Conservation (phyloP, 345 rosid genomes). For the Lepidium aucheri region DNA sequence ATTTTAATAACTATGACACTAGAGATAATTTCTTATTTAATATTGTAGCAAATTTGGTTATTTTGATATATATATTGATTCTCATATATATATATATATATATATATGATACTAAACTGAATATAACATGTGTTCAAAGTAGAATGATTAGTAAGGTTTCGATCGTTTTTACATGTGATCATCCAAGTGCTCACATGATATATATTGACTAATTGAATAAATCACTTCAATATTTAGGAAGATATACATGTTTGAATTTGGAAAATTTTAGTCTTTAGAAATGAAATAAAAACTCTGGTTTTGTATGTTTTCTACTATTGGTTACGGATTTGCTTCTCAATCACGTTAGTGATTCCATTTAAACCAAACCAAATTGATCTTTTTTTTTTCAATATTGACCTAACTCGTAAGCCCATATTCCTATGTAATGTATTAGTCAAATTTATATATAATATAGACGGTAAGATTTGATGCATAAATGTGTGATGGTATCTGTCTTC, state of each 20-base stretch:
- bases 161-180: neutral
- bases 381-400: too few relatives aligned
- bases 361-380: neutral
- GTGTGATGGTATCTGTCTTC: too few relatives aligned
- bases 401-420: too few relatives aligned
- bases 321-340: too few relatives aligned
- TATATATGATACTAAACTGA: neutral
- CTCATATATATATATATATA: neutral
- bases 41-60: too few relatives aligned
- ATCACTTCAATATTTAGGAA: too few relatives aligned
- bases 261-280: neutral
- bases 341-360: neutral
- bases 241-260: neutral
- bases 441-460: too few relatives aligned
- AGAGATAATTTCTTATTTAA: neutral
- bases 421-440: too few relatives aligned
- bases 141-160: neutral
- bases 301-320: neutral
- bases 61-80: neutral
- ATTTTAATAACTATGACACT: neutral
- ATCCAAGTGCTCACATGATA: too few relatives aligned
- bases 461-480: too few relatives aligned
- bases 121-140: neutral
- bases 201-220: too few relatives aligned
- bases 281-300: neutral